Conservation (phyloP, 228 moss, liverwort and hornwort genomes). For the Sphagnum magellanicum region DNA sequence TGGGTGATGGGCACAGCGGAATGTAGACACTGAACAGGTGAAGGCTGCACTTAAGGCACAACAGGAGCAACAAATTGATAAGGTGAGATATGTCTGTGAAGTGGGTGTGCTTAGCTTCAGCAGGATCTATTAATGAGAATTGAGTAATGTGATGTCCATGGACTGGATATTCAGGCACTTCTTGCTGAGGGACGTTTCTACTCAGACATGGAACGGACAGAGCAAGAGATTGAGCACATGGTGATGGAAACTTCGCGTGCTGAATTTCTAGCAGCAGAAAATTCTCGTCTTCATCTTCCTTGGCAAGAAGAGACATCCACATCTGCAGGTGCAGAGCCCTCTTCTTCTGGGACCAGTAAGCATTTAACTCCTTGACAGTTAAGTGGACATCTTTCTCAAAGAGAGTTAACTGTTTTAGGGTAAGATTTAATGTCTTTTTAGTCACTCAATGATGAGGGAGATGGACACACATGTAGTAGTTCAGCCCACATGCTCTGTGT, state of each 20-base stretch:
- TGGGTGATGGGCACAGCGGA: constrained; percentile 60
- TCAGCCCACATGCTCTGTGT: too few species aligned
- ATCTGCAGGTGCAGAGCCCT: constrained; percentile 86
- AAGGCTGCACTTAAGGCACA: constrained; percentile 96
- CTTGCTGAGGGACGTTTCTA: constrained; percentile 93
- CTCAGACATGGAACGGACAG: constrained; percentile 91
- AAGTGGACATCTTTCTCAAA: neutral
- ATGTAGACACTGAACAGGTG: constrained; percentile 90
- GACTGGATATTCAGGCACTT: constrained; percentile 44
- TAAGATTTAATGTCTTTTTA: too few species aligned
- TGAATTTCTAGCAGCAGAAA: constrained; percentile 84
- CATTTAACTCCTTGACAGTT: neutral
- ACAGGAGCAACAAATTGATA: constrained; percentile 97
- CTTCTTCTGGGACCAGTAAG: constrained; percentile 82
- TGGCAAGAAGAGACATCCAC: constrained; percentile 87
- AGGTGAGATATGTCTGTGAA: constrained; percentile 28
- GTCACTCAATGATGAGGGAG: too few species aligned
- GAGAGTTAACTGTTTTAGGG: too few species aligned
- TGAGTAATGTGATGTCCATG: too few species aligned
- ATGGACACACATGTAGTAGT: too few species aligned
- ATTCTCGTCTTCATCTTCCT: constrained; percentile 48
- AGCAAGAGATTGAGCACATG: constrained; percentile 98
- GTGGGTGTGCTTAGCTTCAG: neutral
- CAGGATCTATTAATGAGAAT: too few species aligned
- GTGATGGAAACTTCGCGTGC: constrained; percentile 96